phyloP scores from a whole-genome alignment of 257 asterid genomes.

The Jaltomata sinuosa region DNA sequence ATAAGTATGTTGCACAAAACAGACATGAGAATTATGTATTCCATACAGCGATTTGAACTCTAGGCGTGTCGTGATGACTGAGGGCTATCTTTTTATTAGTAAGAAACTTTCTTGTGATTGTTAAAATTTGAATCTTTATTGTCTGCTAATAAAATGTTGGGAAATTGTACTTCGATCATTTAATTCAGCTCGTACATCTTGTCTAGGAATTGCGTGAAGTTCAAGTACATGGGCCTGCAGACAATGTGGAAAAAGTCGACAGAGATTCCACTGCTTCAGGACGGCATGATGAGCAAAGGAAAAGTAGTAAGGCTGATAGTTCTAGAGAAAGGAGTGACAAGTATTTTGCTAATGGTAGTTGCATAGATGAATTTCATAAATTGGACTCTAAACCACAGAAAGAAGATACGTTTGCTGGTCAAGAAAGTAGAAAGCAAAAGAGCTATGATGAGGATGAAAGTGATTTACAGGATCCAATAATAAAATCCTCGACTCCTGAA shows the following conservation, averaged over 20 bases:
- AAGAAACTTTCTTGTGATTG: conserved; percentile 29
- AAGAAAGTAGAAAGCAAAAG: conserved; percentile 16
- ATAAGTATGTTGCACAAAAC: conserved; percentile 21
- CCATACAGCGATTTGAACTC: conserved; percentile 38
- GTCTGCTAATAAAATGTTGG: background rate
- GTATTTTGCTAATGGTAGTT: conserved; percentile 30
- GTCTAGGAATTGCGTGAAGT: conserved; percentile 32
- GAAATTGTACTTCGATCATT: background rate
- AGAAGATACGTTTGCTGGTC: conserved; percentile 11
- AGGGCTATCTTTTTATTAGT: conserved; percentile 75
- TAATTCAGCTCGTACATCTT: conserved; percentile 5
- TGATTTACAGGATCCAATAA: conserved; percentile 18
- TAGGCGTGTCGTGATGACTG: conserved; percentile 66
- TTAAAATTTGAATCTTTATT: conserved; percentile 5
- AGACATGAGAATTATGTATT: conserved; percentile 27
- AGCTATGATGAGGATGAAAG: conserved; percentile 18
- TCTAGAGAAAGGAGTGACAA: conserved; percentile 16
- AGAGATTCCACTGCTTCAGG: conserved; percentile 12
- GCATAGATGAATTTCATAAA: conserved; percentile 9
- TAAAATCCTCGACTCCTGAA: conserved; percentile 26
- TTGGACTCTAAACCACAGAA: background rate
- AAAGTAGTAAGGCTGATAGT: conserved; percentile 9
- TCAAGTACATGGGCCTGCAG: conserved; percentile 7
- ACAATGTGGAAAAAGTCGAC: conserved; percentile 9
- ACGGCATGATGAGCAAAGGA: conserved; percentile 21